Evolutionary conservation across 371 early-diverging fungal genomes (phyloP).

Genomic region (Lichtheimia ornata): DNA sequence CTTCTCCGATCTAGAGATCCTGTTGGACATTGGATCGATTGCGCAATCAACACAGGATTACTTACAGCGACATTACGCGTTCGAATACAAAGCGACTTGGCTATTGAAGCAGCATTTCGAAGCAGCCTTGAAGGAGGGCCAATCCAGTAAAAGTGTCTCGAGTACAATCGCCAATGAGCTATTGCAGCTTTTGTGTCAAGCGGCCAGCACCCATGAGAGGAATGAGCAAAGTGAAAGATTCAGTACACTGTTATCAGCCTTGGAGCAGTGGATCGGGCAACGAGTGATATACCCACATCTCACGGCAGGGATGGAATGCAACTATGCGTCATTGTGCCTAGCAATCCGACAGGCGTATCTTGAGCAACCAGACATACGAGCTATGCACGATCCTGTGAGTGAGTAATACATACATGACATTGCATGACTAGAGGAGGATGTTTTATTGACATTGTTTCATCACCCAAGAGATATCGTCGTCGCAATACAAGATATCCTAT

Average conservation of each 20-base stretch:
- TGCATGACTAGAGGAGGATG: neutral
- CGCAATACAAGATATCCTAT: constrained; percentile 51
- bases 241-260: constrained; percentile 30
- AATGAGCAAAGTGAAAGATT: constrained; percentile 38
- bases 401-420: neutral
- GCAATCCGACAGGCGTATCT: constrained; percentile 39
- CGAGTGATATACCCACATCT: constrained; percentile 27
- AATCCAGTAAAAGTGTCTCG: neutral
- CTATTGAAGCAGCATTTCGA: constrained; percentile 2
- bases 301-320: constrained; percentile 27
- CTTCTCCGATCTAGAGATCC: constrained; percentile 31
- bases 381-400: constrained; percentile 50
- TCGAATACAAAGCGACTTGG: constrained; percentile 28
- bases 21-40: constrained; percentile 13
- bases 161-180: constrained; percentile 20
- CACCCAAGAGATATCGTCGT: constrained; percentile 45
- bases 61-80: constrained; percentile 30
- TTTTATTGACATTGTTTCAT: constrained; percentile 1
- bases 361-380: constrained; percentile 42
- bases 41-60: constrained; percentile 19
- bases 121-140: neutral
- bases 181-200: constrained; percentile 32
- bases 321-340: constrained; percentile 44
- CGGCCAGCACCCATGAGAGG: constrained; percentile 24
- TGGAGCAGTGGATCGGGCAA: constrained; percentile 36